Evolutionary conservation across 805 yeast species (phyloP), one percentile per base, ranked within the genome.

Genomic region (Candida endomychidarum): DNA sequence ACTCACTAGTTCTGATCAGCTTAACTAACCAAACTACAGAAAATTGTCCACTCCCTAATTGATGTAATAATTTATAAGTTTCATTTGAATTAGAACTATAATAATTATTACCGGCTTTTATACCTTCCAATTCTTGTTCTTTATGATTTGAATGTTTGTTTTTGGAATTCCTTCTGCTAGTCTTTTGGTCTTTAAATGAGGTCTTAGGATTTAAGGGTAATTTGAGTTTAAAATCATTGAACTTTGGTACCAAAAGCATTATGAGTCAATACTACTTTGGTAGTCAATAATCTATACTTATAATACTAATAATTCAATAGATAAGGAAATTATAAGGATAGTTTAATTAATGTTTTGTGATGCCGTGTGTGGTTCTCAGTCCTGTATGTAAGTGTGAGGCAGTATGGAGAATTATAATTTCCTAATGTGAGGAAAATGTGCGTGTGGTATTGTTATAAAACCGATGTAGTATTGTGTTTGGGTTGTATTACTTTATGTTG

Each of bases 41-140:
- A 50, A 81, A 81, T 52, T 80, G 84, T 24, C 87, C 86, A 84
- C 84, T 79, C 2, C 87, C 87, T 7, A 81, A 61, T 54, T 80
- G 80, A 20, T 84, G 61, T 15, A 77, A 63, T 18, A 79, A 60
- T 7, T 61, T 52, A 54, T 79, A 79, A 25, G 56, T 56, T 19
- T 70, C 63, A 40, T 67, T 61, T 2, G 61, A 49, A 27, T 51
- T 57, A 34, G 63, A 56, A 6, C 65, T 54, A 27, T 76, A 77
- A 50, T 78, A 77, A 11, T 60, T 53, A 48, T 81, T 86, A 1
- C 87, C 87, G 10, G 85, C 86, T 5, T 59, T 60, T 38, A 71
- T 62, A 54, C 81, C 81, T 48, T 79, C 84, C 18, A 34, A 51
- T 15, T 45, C 50, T 12, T 45, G 19, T 17, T 26, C 24, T 34